Evolutionary conservation across 2,329 filamentous ascomycete species (phyloP), one percentile per base, ranked within the genome.

Genomic region (Colletotrichum lini): DNA sequence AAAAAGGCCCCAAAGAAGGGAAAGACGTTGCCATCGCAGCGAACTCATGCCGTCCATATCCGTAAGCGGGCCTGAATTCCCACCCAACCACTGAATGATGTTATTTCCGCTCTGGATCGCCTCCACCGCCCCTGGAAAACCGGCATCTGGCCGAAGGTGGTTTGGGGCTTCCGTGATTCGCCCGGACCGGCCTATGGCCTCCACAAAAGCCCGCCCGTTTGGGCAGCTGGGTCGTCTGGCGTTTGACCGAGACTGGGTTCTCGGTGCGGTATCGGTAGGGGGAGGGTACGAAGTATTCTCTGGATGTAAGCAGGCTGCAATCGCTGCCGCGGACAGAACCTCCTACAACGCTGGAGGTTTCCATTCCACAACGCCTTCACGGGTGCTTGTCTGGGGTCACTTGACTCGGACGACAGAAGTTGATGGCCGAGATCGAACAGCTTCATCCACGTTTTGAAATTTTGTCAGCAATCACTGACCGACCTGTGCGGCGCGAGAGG

Each of bases 101-200:
- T 71, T 71, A 68, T 64, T 71, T 63, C 69, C 69, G 69, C 40
- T 59, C 21, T 47, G 42, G 50, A 54, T 64, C 58, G 53, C 58
- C 65, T 67, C 68, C 68, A 59, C 65, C 65, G 53, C 45, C 53
- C 54, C 56, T 56, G 56, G 53, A 66, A 56, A 70, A 49, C 47
- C 69, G 59, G 59, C 52, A 63, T 40, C 44, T 69, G 44, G 18
- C 42, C 58, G 42, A 44, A 40, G 42, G 44, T 23, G 44, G 23
- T 26, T 63, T 54, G 30, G 40, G 42, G 52, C 65, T 45, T 38
- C 45, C 49, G 21, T 72, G 66, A 70, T 72, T 72, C 70, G 70
- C n/a, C 60, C 61, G 49, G 59, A 26, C 60, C 60, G 53, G 23
- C 21, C 50, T 45, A 58, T 38, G 44, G 44, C 53, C 54, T 44